Evolutionary conservation across 345 rosid genomes (phyloP).

Genomic region (Kandelia obovata): DNA sequence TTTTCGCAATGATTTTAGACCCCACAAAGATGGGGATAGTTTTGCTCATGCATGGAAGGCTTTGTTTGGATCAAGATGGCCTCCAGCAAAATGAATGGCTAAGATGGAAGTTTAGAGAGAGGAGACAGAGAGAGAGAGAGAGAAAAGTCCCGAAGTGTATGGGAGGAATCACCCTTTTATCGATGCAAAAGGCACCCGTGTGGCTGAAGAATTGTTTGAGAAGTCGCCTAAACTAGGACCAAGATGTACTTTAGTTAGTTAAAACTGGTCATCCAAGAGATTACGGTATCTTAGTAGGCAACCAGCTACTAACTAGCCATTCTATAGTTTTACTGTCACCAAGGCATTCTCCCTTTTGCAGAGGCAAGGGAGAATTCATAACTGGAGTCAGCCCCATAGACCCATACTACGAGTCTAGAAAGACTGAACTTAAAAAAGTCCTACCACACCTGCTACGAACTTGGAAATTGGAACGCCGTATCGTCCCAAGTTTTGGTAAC

Average conservation of each 20-base stretch:
- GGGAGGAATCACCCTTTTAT: conserved; percentile 21
- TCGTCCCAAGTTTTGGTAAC: no score
- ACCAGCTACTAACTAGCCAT: no score
- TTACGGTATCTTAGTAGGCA: no score
- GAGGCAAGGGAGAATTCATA: no score
- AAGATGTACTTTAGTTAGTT: conserved; percentile 25
- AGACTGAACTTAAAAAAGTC: no score
- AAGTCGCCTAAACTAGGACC: conserved; percentile 17
- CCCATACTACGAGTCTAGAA: no score
- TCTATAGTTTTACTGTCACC: no score
- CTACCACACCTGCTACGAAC: no score
- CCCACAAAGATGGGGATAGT: conserved; percentile 29
- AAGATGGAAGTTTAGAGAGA: conserved; percentile 29
- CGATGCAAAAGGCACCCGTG: conserved; percentile 20
- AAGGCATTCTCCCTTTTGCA: no score
- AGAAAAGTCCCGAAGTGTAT: conserved; percentile 27
- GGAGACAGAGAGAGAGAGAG: conserved; percentile 24
- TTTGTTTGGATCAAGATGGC: conserved; percentile 23
- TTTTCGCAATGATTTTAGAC: conserved; percentile 26
- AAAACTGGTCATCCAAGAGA: neutral
- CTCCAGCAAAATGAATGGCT: conserved; percentile 38
- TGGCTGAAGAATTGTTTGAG: conserved; percentile 31
- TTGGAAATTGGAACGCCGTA: no score
- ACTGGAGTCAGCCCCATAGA: no score
- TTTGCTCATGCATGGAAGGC: conserved; percentile 31